Evolutionary conservation across 176 grass and related monocot species (phyloP), one percentile per base, ranked within the genome.

Genomic region (Puya raimondii): DNA sequence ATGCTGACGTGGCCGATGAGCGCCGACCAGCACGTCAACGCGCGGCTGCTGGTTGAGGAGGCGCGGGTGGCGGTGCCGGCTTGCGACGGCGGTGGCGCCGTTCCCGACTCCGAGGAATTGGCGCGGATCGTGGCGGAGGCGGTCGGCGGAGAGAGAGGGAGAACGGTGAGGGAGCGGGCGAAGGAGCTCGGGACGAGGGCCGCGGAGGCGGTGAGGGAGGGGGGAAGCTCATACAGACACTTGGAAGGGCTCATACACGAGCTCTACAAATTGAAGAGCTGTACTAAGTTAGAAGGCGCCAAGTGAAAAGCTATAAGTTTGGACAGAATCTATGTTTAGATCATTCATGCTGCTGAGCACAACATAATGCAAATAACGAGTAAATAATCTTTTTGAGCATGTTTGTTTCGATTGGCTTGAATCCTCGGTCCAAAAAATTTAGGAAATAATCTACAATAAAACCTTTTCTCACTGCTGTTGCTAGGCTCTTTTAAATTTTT

Each of bases 21-120:
- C 13, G 85, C 83, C 3, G 92, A 91, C 78, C 85, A 96, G 71
- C 91, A 88, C 75, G 66, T 65, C 11, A 88, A 96, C 80, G 81
- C 88, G 29, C 66, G 78, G 70, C 73, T 91, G 72, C 75, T 96
- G 64, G 80, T 72, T 49, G 80, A 96, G 42, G 79, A 87, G 11
- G 73, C 76, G 0, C 75, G 71, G 52, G 80, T 85, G 29, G 80
- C 67, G 23, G 13, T 84, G 64, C 70, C 48, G 2, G 83, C 65
- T 3, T 80, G 78, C 68, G 49, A 47, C 2, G 91, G 91, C 7
- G 80, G 71, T 42, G 72, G 68, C 42, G 29, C 72, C 18, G 61
- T 48, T 1, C 92, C 85, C 0, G 78, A 86, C 68, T 64, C 49
- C 0, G 74, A 78, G 12, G 83, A 85, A 53, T 73, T 91, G 11